phyloP scores from a whole-genome alignment of 164 flowering plant species.

The Piper longum region DNA sequence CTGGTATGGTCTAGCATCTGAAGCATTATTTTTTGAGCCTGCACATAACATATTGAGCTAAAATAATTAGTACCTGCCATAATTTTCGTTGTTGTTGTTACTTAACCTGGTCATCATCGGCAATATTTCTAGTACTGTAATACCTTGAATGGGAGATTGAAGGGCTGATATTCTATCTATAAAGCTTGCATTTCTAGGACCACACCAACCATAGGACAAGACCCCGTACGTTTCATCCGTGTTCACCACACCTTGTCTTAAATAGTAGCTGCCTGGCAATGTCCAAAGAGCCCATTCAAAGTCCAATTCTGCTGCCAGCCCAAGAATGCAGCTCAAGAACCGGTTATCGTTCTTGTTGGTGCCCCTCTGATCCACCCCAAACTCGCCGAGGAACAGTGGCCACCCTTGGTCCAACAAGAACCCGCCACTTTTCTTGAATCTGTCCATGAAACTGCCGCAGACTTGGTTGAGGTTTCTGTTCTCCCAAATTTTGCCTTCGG shows the following conservation, averaged over 20 bases:
- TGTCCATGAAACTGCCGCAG: slow-evolving; percentile 31
- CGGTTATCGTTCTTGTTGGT: slow-evolving; percentile 57
- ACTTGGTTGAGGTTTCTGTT: slow-evolving; percentile 50
- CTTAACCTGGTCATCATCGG: no score
- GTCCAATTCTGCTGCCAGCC: slow-evolving; percentile 61
- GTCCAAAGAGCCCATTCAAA: slow-evolving; percentile 79
- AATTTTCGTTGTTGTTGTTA: no score
- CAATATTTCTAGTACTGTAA: neutral
- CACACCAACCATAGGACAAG: slow-evolving; percentile 43
- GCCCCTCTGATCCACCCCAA: slow-evolving; percentile 64
- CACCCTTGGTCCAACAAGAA: slow-evolving; percentile 34
- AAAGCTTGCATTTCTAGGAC: slow-evolving; percentile 27
- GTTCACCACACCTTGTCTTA: slow-evolving; percentile 53
- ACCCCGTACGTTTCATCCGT: slow-evolving; percentile 52
- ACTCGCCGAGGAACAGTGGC: slow-evolving; percentile 76
- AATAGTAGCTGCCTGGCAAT: slow-evolving; percentile 59
- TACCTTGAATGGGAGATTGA: slow-evolving; percentile 25
- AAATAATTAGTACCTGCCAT: no score
- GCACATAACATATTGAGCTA: neutral
- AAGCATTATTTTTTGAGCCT: neutral
- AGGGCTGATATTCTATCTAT: slow-evolving; percentile 14
- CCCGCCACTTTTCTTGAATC: slow-evolving; percentile 9
- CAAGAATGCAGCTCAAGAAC: slow-evolving; percentile 59
- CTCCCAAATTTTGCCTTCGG: slow-evolving; percentile 46
- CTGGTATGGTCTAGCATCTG: neutral